A percentile compares a stretch with the other conserved stretches of the same genome.
Conservation (phyloP, 1,284 basidiomycete genomes). For the Ceratobasidium sp. region DNA sequence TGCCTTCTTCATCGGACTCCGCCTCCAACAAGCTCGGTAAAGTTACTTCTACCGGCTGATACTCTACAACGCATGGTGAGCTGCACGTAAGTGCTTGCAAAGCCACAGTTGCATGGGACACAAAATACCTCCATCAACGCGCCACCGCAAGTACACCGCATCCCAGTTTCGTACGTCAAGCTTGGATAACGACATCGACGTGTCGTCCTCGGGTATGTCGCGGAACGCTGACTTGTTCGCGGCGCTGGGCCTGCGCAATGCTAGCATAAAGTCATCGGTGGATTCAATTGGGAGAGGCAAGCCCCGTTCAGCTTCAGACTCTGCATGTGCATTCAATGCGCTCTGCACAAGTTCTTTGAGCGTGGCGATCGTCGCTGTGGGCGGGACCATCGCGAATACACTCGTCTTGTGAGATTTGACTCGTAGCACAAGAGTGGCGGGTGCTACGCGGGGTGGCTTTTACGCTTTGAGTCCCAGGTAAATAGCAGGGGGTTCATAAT, state of each 20-base stretch:
- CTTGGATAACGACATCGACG: conserved; percentile 16
- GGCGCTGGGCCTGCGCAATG: conserved; percentile 3
- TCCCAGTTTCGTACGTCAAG: conserved; percentile 30
- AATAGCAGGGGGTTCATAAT: neutral
- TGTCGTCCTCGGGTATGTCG: conserved; percentile 33
- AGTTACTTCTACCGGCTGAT: conserved; percentile 36
- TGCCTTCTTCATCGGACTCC: conserved; percentile 48
- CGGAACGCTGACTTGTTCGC: conserved; percentile 6
- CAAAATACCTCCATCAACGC: conserved; percentile 28
- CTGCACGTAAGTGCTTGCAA: neutral
- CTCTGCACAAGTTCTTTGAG: conserved; percentile 38
- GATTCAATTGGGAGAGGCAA: conserved; percentile 33
- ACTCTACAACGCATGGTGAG: conserved; percentile 11
- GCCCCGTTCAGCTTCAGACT: conserved; percentile 17
- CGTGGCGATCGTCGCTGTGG: conserved; percentile 26
- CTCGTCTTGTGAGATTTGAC: conserved; percentile 40
- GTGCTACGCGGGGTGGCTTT: conserved; percentile 24
- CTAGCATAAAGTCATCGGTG: conserved; percentile 22
- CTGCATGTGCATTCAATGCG: conserved; percentile 28
- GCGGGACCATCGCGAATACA: conserved; percentile 30
- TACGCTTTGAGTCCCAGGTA: neutral
- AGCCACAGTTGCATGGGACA: neutral
- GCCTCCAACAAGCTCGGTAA: conserved; percentile 28
- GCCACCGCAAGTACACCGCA: conserved; percentile 34
- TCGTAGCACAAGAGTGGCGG: conserved; percentile 28